These are phyloP conservation scores for Cyclostephanos tholiformis DNA, from an alignment of 108 stramenopile species.

Conservation along the genomic window DNA sequence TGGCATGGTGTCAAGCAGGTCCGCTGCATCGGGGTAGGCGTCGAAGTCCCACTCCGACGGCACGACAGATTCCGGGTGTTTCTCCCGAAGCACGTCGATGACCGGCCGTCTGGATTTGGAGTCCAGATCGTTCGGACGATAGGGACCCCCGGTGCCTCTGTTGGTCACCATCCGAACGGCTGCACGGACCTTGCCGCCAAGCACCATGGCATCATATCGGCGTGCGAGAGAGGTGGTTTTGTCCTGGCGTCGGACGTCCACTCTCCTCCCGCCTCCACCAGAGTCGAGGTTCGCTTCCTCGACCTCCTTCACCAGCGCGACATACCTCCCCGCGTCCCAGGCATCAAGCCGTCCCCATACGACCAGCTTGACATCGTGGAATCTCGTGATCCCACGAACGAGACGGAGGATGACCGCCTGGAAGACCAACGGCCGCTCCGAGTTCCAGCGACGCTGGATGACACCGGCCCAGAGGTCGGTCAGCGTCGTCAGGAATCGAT, in stretches of 20 bases:
- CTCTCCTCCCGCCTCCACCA: neutral
- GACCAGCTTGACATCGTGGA: neutral
- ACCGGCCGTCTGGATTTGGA: slow-evolving; percentile 15
- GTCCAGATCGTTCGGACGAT: slow-evolving; percentile 15
- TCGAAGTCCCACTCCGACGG: too few species aligned
- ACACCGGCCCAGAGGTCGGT: neutral
- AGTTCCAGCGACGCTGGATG: neutral
- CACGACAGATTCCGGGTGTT: too few species aligned
- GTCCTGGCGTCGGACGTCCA: neutral
- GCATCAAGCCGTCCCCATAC: too few species aligned
- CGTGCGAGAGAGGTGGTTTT: neutral
- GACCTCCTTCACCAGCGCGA: neutral
- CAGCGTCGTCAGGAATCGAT: neutral
- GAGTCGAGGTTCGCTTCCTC: neutral
- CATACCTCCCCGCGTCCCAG: too few species aligned
- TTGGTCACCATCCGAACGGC: slow-evolving; percentile 28
- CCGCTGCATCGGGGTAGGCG: too few species aligned
- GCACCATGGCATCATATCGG: neutral
- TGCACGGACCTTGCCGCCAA: slow-evolving; percentile 14
- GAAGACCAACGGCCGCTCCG: neutral
- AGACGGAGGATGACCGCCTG: too few species aligned
- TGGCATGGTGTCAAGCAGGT: too few species aligned
- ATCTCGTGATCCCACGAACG: neutral
- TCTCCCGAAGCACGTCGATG: too few species aligned
- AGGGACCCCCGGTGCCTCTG: slow-evolving; percentile 6